These are phyloP conservation scores for Dendrocalamus sinicus DNA, from an alignment of 176 grass and related monocot species.

Conservation along the genomic window DNA sequence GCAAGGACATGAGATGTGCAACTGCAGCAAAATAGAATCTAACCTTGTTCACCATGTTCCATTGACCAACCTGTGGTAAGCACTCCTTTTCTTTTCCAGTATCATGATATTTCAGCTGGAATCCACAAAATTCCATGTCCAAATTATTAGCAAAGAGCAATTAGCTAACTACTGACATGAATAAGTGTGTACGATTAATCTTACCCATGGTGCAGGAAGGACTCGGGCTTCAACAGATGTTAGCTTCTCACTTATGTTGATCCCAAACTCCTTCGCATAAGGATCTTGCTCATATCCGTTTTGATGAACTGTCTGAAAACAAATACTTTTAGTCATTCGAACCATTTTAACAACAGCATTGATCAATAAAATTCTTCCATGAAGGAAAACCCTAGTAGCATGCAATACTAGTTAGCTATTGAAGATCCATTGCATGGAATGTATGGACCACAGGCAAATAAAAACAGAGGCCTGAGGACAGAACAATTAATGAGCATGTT, in stretches of 20 bases:
- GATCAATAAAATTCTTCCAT: not conserved
- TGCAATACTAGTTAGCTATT: not conserved
- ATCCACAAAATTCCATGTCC: constrained; percentile 9
- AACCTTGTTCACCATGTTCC: constrained; percentile 99
- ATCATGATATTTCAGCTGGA: constrained; percentile 95
- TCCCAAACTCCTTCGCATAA: constrained; percentile 98
- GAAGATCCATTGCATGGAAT: constrained; percentile 32
- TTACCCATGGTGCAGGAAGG: constrained; percentile 98
- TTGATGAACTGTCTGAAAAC: constrained; percentile 93
- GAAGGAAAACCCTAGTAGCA: constrained; percentile 34
- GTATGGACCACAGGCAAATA: constrained; percentile 45
- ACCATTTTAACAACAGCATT: not conserved
- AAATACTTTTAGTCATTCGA: constrained; percentile 30
- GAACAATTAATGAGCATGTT: constrained; percentile 15
- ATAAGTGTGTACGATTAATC: constrained; percentile 22
- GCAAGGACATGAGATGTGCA: not conserved
- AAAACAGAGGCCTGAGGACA: constrained; percentile 32
- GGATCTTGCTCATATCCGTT: constrained; percentile 96
- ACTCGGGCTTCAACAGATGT: constrained; percentile 95
- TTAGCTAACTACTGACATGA: not conserved
- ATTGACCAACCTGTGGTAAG: constrained; percentile 96
- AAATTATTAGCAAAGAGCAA: constrained; percentile 22
- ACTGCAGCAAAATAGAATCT: constrained; percentile 2
- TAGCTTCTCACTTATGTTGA: constrained; percentile 94
- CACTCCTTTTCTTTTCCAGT: constrained; percentile 98